Evolutionary conservation across 2,329 filamentous ascomycete species (phyloP), one percentile per base, ranked within the genome.

Genomic region (Monosporascus sp.): DNA sequence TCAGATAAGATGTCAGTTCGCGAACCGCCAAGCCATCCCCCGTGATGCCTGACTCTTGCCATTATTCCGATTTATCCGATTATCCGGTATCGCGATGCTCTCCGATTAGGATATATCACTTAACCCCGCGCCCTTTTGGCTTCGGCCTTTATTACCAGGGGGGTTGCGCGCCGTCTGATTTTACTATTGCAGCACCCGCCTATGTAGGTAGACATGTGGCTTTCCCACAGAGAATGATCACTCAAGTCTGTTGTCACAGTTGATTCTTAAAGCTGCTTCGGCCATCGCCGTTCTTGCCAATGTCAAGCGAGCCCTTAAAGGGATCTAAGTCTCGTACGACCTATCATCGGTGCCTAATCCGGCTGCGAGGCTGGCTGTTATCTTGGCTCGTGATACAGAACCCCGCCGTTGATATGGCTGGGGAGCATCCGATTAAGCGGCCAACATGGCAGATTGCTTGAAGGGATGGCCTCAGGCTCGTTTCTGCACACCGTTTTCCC

Each of bases 1-100:
- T 46, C 31, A 45, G n/a, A 18, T 40, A 48, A 59, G 55, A 47
- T 51, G 44, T 26, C 51, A 49, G 58, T 59, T 58, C 57, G 58
- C 57, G 57, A 49, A 51, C 54, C 51, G 50, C 48, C 37, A 53
- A 53, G 38, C 40, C n/a, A 35, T 35, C 4, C 31, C 28, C 31
- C 11, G 31, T 14, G 31, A 35, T 35, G 31, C 31, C 31, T 9
- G 9, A 35, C 31, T 35, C 9, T 18, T 40, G 18, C 18, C 17
- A 40, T 40, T 40, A 22, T 22, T 22, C 20, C 20, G 20, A 22
- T 22, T 22, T 22, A 20, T 8, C 18, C 15, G 17, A 40, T 40
- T 18, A 18, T 40, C 37, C 15, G 17, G 7, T n/a, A 31, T 31
- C 9, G 3, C 28, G 5, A 18, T 40, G 37, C 17, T 40, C 37